Base-by-base conservation (phyloP, 768 basidiomycete genomes). In the Boletales sp. region DNA sequence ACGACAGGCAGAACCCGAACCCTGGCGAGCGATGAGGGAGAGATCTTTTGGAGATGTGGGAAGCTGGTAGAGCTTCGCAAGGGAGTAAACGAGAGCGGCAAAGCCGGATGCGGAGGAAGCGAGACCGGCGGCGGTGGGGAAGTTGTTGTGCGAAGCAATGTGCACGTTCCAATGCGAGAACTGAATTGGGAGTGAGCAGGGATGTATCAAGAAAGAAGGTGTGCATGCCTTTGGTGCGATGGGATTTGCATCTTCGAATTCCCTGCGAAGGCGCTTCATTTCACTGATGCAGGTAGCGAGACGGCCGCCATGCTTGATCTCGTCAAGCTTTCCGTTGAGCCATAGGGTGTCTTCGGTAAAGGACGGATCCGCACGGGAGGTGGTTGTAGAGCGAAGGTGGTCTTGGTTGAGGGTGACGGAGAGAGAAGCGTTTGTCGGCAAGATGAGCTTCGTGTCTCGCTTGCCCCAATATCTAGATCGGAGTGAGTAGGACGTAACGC, bases 21-120 rank as follows among this genome's bases (percentile, higher is more conserved):
- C 96, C 70, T 95, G 96, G 13, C 96, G 91, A 1, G 96, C 90
- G 67, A 98, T 94, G 55, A 90, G 77, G 49, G 93, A 96, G 52
- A 99, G 90, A 48, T 81, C 70, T 40, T 92, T 92, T 0, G 89
- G 80, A 4, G 85, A 74, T 21, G 83, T 74, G 9, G 90, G 86
- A 44, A 99, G 87, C 9, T 73, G 58, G 74, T 96, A 98, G 56
- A 98, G 84, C 10, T 83, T 76, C 1, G 94, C 85, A 44, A 99
- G 80, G 45, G 94, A 96, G 12, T 87, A 78, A 25, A 92, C 88
- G 36, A 99, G 86, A 0, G 96, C 96, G 5, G 96, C 95, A 60
- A 98, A 94, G 14, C 96, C 96, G 0, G 94, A 91, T 1, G 96
- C 96, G 32, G 94, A 97, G 1, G 94, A 97, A 1, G 96, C 96